phyloP scores from a whole-genome alignment of 2,329 filamentous ascomycete species.

The Zymoseptoria crescenta region DNA sequence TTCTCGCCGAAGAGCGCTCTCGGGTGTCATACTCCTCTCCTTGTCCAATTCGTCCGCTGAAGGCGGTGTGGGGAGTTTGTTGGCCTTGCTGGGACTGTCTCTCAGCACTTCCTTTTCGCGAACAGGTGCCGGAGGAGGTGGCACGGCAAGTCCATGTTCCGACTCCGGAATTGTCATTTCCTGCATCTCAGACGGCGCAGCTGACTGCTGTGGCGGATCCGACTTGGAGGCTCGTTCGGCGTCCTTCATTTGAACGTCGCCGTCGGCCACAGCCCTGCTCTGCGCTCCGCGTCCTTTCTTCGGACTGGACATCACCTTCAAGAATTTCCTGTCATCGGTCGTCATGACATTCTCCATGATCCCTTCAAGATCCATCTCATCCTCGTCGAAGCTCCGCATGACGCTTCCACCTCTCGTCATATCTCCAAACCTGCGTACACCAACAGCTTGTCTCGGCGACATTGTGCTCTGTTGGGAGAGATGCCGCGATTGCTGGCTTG shows the following conservation, averaged over 20 bases:
- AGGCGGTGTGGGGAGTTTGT: conserved; percentile 15
- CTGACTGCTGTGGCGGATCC: neutral
- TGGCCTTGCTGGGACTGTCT: conserved; percentile 24
- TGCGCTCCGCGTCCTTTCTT: neutral
- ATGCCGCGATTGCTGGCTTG: conserved; percentile 4
- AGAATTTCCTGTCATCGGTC: conserved; percentile 31
- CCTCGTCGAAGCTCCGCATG: conserved; percentile 15
- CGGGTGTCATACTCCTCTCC: conserved; percentile 11
- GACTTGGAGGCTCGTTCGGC: neutral
- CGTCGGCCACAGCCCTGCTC: neutral
- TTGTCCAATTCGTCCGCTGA: conserved; percentile 11
- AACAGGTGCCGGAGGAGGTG: neutral
- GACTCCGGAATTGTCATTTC: neutral
- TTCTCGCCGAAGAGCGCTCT: conserved; percentile 28
- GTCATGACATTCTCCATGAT: conserved; percentile 28
- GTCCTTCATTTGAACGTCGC: neutral
- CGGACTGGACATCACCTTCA: conserved; percentile 20
- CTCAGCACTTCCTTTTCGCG: conserved; percentile 5
- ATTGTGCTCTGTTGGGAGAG: conserved; percentile 19
- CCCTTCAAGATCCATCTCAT: conserved; percentile 27
- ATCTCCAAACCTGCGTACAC: conserved; percentile 25
- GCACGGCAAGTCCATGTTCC: conserved; percentile 1
- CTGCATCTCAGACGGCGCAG: neutral
- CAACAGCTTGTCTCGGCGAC: conserved; percentile 25
- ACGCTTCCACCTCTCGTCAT: conserved; percentile 22